Conservation (phyloP, 2,329 filamentous ascomycete genomes). For the Cytospora schulzeri region DNA sequence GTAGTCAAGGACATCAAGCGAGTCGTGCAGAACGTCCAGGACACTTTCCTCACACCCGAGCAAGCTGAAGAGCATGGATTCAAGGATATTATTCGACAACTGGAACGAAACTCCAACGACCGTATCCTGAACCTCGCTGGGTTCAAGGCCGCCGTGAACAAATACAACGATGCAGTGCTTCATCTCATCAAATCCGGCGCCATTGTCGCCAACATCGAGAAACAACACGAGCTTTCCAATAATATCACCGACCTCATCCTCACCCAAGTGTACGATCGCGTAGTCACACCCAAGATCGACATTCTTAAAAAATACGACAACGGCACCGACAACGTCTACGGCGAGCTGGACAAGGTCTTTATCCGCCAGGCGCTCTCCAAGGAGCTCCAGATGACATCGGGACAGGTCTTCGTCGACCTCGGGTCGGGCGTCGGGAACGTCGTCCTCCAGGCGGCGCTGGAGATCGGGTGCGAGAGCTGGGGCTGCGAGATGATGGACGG, state of each 20-base stretch:
- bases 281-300: conserved; percentile 86
- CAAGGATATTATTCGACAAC: conserved; percentile 71
- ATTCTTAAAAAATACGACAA: conserved; percentile 83
- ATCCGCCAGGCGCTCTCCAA: conserved; percentile 78
- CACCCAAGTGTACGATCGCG: conserved; percentile 86
- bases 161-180: conserved; percentile 75
- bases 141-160: conserved; percentile 71
- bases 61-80: conserved; percentile 61
- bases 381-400: conserved; percentile 75
- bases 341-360: conserved; percentile 85
- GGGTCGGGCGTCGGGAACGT: conserved; percentile 97
- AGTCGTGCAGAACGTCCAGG: conserved; percentile 68
- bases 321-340: conserved; percentile 91
- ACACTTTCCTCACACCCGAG: conserved; percentile 75
- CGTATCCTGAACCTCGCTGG: conserved; percentile 65
- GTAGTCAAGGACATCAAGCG: conserved; percentile 73
- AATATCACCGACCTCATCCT: conserved; percentile 79
- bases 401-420: conserved; percentile 89
- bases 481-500: conserved; percentile 96
- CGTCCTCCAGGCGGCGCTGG: conserved; percentile 87
- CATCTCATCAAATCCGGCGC: conserved; percentile 68
- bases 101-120: conserved; percentile 73
- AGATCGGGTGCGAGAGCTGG: conserved; percentile 92
- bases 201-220: conserved; percentile 71
- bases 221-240: conserved; percentile 68